Percentiles rank a stretch among this genome's conserved stretches.
These are phyloP conservation scores for Pseudofabraea citricarpa DNA, from an alignment of 2,329 filamentous ascomycete genomes.

Conservation along the genomic window DNA sequence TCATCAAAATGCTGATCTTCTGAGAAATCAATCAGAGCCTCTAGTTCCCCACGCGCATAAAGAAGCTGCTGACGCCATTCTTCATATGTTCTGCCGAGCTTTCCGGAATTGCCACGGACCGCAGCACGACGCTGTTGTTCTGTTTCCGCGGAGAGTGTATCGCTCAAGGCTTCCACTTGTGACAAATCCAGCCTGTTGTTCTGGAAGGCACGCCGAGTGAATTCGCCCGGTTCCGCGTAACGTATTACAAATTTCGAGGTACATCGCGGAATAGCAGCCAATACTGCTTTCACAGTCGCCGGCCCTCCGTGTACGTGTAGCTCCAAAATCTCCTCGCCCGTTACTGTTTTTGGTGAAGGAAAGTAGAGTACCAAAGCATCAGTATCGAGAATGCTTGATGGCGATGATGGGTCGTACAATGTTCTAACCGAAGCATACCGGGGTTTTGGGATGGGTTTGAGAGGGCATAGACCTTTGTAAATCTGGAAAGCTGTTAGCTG, in stretches of 20 bases:
- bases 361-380: constrained; percentile 80
- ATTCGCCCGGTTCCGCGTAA: constrained; percentile 92
- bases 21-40: constrained; percentile 94
- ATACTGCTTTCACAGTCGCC: constrained; percentile 81
- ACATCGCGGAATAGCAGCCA: constrained; percentile 67
- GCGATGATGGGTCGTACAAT: constrained; percentile 55
- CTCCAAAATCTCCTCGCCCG: constrained; percentile 89
- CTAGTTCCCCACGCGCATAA: constrained; percentile 81
- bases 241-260: constrained; percentile 46
- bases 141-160: constrained; percentile 66
- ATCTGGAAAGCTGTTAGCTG: constrained; percentile 42
- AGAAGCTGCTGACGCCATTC: constrained; percentile 73
- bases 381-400: constrained; percentile 52
- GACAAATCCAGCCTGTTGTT: constrained; percentile 82
- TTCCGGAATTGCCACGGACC: constrained; percentile 69
- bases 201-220: constrained; percentile 86
- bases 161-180: constrained; percentile 67
- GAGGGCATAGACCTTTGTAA: constrained; percentile 57
- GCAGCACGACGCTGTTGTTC: constrained; percentile 90
- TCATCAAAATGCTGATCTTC: constrained; percentile 98
- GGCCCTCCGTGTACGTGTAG: constrained; percentile 90
- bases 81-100: constrained; percentile 73
- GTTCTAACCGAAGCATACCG: constrained; percentile 69
- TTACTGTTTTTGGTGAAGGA: constrained; percentile 74
- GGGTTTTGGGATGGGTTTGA: constrained; percentile 46